Evolutionary conservation across 371 early-diverging fungal genomes (phyloP).

Genomic region (Mortierella polycephala): DNA sequence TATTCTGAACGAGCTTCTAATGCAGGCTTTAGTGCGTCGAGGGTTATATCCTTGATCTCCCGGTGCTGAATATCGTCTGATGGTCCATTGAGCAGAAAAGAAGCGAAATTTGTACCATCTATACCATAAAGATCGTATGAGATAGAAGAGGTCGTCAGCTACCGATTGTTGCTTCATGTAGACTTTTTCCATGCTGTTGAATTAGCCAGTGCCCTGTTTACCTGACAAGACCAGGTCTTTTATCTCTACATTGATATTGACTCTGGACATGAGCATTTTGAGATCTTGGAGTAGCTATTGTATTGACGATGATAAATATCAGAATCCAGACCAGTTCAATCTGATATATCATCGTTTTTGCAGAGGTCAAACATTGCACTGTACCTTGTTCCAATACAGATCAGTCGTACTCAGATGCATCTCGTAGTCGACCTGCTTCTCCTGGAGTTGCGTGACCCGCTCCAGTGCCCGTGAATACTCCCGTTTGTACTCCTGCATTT

Average conservation of each 20-base stretch:
- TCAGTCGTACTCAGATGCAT: slow-evolving; percentile 47
- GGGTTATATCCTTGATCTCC: slow-evolving; percentile 25
- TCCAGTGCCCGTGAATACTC: slow-evolving; percentile 58
- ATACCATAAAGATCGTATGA: not conserved
- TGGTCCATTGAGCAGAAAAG: slow-evolving; percentile 32
- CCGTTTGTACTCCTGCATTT: slow-evolving; percentile 87
- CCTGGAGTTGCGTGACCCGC: slow-evolving; percentile 54
- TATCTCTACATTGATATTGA: slow-evolving; percentile 34
- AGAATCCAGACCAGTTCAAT: not conserved
- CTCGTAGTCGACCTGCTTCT: slow-evolving; percentile 56
- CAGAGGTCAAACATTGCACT: not conserved
- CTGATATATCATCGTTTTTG: not conserved
- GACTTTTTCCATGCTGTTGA: not conserved
- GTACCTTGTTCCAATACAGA: slow-evolving; percentile 57
- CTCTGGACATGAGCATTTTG: slow-evolving; percentile 43
- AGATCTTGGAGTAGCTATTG: slow-evolving; percentile 53
- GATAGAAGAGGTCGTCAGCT: not conserved
- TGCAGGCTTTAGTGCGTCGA: slow-evolving; percentile 25
- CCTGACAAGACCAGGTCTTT: slow-evolving; percentile 43
- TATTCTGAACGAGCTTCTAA: slow-evolving; percentile 31
- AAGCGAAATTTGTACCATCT: slow-evolving; percentile 38
- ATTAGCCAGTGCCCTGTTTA: not conserved
- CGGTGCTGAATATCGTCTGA: slow-evolving; percentile 9
- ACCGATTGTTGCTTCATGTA: not conserved
- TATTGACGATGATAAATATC: not conserved